A percentile compares a stretch with the other conserved stretches of the same genome.
Evolutionary conservation across 2,329 filamentous ascomycete genomes (phyloP).

Genomic region (Phaeosphaeriaceae sp.): DNA sequence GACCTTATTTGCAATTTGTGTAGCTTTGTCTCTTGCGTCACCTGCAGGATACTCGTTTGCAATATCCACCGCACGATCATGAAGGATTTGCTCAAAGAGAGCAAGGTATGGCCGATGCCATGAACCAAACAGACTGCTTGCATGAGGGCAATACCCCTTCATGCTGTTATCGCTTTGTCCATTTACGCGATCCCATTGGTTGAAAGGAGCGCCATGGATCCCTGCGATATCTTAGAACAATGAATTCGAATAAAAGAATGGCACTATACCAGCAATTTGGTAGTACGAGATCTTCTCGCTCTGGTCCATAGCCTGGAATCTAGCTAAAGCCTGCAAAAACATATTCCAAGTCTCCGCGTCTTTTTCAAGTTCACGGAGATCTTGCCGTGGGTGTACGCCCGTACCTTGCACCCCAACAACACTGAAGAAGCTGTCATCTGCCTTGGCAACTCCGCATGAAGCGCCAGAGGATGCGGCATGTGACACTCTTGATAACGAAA

Average conservation of each 20-base stretch:
- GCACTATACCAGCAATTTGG: constrained; percentile 34
- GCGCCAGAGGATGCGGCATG: constrained; percentile 24
- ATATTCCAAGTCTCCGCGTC: constrained; percentile 40
- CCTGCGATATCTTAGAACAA: constrained; percentile 18
- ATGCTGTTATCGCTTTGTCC: constrained; percentile 27
- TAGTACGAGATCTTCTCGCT: constrained; percentile 40
- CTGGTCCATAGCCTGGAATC: constrained; percentile 43
- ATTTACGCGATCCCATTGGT: constrained; percentile 33
- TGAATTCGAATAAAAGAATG: not conserved
- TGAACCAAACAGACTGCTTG: constrained; percentile 36
- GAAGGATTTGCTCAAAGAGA: constrained; percentile 41
- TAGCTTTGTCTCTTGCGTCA: constrained; percentile 28
- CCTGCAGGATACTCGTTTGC: constrained; percentile 38
- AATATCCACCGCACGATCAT: constrained; percentile 36
- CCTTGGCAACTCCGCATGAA: constrained; percentile 27
- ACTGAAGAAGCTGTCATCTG: constrained; percentile 38
- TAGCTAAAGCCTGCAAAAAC: constrained; percentile 38
- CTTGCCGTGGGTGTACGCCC: constrained; percentile 35
- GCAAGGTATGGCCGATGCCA: constrained; percentile 45
- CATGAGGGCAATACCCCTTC: constrained; percentile 41
- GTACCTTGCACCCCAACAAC: constrained; percentile 41
- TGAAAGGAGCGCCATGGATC: constrained; percentile 42
- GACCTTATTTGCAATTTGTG: constrained; percentile 28
- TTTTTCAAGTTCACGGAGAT: constrained; percentile 40
- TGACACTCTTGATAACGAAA: constrained; percentile 23